These are phyloP conservation scores for Stagonosporopsis chrysanthemi DNA, from an alignment of 2,329 filamentous ascomycete genomes.

Conservation along the genomic window DNA sequence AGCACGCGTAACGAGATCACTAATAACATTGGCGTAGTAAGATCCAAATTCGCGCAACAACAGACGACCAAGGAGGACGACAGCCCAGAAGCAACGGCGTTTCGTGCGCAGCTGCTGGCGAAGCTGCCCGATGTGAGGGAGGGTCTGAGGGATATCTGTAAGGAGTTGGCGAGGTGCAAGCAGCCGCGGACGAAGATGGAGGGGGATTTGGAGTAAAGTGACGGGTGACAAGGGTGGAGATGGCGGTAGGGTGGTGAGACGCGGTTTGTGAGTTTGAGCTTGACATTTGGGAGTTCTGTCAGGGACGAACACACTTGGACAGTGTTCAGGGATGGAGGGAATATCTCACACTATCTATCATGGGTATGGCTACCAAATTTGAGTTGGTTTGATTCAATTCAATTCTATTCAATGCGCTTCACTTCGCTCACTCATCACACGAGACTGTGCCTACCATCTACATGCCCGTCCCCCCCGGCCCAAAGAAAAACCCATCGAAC, in stretches of 20 bases:
- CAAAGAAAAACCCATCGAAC: conserved; percentile 69
- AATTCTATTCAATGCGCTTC: no score
- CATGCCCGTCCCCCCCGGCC: conserved; percentile 32
- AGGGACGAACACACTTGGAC: no score
- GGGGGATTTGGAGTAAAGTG: background rate
- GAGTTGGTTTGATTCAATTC: no score
- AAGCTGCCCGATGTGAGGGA: conserved; percentile 8
- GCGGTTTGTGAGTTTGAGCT: no score
- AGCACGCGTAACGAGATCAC: no score
- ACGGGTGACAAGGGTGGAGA: no score
- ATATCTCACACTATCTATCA: no score
- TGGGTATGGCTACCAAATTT: no score
- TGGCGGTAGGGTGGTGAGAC: no score
- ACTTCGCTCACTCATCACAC: no score
- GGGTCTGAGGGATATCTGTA: background rate
- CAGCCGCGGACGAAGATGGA: background rate
- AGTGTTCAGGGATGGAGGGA: no score
- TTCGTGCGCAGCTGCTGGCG: conserved; percentile 7
- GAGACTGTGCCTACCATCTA: background rate
- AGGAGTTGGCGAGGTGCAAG: conserved; percentile 1
- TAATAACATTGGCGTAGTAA: background rate
- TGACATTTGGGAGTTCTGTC: no score
- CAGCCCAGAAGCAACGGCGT: conserved; percentile 1
- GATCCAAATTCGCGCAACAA: conserved; percentile 3
- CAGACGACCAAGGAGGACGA: conserved; percentile 14